phyloP scores from a whole-genome alignment of 176 grass and related monocot species.

The Panicum miliaceum region DNA sequence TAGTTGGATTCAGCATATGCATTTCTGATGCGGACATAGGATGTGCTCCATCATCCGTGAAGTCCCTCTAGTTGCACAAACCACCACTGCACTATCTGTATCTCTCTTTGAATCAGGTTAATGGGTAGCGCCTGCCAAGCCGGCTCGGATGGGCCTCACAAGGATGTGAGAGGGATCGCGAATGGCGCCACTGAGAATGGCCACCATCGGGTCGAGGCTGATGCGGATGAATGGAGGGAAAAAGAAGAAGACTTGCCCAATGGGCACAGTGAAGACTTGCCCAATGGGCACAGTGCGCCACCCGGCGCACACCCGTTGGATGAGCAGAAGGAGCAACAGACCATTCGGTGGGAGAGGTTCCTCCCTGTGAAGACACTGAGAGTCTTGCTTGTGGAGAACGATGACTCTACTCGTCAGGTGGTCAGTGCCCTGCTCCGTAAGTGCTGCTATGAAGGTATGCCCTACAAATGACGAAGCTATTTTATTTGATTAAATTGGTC shows the following conservation, averaged over 20 bases:
- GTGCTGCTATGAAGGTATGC: constrained; percentile 88
- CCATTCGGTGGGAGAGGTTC: constrained; percentile 81
- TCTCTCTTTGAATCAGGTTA: constrained; percentile 52
- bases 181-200: constrained; percentile 43
- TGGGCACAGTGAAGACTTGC: constrained; percentile 34
- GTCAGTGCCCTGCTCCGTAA: constrained; percentile 82
- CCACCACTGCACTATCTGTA: not conserved
- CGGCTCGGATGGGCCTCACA: constrained; percentile 38
- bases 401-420: constrained; percentile 82
- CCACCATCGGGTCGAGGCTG: constrained; percentile 40
- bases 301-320: not conserved
- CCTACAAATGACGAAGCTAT: constrained; percentile 4
- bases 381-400: constrained; percentile 85
- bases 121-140: constrained; percentile 63
- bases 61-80: constrained; percentile 26
- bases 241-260: constrained; percentile 42
- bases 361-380: constrained; percentile 72
- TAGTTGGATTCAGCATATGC: constrained; percentile 40
- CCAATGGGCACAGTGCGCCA: constrained; percentile 28
- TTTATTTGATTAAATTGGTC: constrained; percentile 12
- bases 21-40: constrained; percentile 41
- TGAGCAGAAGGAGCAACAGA: constrained; percentile 55
- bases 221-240: constrained; percentile 45
- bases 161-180: constrained; percentile 30
- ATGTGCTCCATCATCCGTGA: constrained; percentile 37